Evolutionary conservation across 2,329 filamentous ascomycete genomes (phyloP), one percentile per base, ranked within the genome.

Genomic region (Pseudohalonectria lignicola): DNA sequence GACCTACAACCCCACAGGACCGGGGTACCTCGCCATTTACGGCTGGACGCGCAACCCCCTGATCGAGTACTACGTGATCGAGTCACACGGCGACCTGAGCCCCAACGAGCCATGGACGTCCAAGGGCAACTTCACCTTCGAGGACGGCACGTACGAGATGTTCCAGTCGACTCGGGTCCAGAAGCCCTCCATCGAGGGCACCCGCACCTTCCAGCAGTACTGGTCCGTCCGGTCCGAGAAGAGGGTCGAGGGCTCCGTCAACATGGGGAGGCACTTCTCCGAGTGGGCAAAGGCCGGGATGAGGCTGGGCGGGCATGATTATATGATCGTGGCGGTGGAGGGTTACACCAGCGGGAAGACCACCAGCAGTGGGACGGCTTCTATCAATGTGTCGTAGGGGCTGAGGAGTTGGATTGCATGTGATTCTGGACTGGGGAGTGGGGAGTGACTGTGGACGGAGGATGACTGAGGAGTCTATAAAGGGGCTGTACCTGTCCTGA

Each of bases 51-150:
- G 51, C 15, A 63, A 61, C 50, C 69, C 69, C 0, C 54, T 73
- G n/a, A 59, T 74, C 49, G 72, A 76, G 46, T 75, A 74, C 57
- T 76, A 76, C 56, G 66, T 76, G 41, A 60, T 75, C 45, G 72
- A 76, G 42, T 53, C 60, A 11, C 68, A 64, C 49, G 68, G 66
- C 42, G 62, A 60, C 31, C 66, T 71, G 49, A 60, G 67, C 32
- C 67, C 67, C 1, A 59, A 60, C 40, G 61, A 64, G 46, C 67
- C 59, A 15, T 62, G 61, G 44, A 63, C 58, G 2, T 56, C 58
- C 43, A 67, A 67, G 49, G 72, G 71, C 19, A 63, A 63, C 40
- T 62, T 76, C 43, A 64, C 58, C 15, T 56, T 54, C 16, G 71
- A 74, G 29, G 72, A 71, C 31, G 62, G 64, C 12, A 64, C 60